Evolutionary conservation across 140 eudicot genomes (phyloP), one percentile per base, ranked within the genome.

Genomic region (Erigeron philadelphicus): DNA sequence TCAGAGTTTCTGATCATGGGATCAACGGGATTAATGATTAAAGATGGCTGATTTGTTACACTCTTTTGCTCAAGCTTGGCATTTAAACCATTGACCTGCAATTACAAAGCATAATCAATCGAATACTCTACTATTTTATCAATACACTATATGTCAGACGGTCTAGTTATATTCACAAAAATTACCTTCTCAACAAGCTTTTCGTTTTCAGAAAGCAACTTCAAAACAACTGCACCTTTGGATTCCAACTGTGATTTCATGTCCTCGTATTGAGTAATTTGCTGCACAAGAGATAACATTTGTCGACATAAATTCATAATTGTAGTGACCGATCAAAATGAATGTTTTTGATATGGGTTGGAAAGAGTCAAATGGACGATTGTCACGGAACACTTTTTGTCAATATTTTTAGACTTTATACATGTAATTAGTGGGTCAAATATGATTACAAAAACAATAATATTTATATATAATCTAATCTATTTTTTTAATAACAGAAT

Each of bases 151-250:
- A 21, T 31, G 46, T 23, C 40, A 71, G 1, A 10, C 1, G n/a
- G 44, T 11, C 8, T 58, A 8, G 8, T 7, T 16, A 21, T 48
- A 3, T 31, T 31, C 38, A 31, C 38, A 31, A 31, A 31, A 2
- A 49, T 74, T 79, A 88, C 96, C 92, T 90, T 90, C 73, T 75
- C 85, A 41, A 78, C 85, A 56, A 87, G 91, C 73, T 74, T 79
- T 38, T 83, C 82, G 9, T 90, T 87, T 79, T 90, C 97, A 49
- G 75, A 52, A 35, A 84, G 64, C 82, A 90, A 61, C 73, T 78
- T 90, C 54, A 83, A 85, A 55, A 90, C 83, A 38, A 90, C 75
- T 64, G 77, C 71, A 23, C 57, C 78, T 44, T 87, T 72, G 62
- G 86, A 89, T 72, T 84, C 88, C 81, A 79, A 25, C 76, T 84